Conservation (phyloP, 2,329 filamentous ascomycete genomes). For the Colletotrichum sp. region DNA sequence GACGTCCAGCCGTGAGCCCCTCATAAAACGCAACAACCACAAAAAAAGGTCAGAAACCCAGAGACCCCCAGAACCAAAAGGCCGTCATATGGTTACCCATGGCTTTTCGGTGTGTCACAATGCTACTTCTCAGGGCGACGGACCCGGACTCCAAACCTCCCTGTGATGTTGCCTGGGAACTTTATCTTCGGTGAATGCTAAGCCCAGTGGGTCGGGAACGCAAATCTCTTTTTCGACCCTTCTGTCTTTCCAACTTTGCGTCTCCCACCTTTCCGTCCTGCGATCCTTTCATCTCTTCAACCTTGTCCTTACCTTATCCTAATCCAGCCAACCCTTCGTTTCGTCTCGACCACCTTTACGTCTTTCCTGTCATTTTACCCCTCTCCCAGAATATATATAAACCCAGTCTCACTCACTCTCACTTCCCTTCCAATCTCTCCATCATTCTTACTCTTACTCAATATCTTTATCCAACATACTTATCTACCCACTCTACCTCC, state of each 20-base stretch:
- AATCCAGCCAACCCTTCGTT: background rate
- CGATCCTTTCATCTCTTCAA: background rate
- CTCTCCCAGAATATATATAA: background rate
- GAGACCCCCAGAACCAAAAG: background rate
- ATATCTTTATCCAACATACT: background rate
- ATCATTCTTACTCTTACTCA: background rate
- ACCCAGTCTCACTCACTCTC: background rate
- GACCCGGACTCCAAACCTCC: background rate
- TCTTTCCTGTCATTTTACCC: background rate
- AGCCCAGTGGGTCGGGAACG: background rate
- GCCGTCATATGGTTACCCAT: background rate
- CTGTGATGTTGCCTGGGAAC: constrained; percentile 3
- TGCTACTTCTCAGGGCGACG: background rate
- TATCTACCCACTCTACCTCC: background rate
- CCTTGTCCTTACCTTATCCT: background rate
- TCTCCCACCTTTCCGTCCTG: background rate
- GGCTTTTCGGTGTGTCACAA: background rate
- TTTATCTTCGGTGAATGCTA: background rate
- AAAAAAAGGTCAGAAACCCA: background rate
- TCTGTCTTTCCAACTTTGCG: background rate
- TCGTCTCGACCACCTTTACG: background rate
- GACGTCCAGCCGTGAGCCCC: background rate
- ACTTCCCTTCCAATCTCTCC: no score
- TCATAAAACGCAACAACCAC: background rate
- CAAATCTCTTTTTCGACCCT: background rate